These are phyloP conservation scores for Forsythia viridissima DNA, from an alignment of 257 asterid genomes.

Conservation along the genomic window DNA sequence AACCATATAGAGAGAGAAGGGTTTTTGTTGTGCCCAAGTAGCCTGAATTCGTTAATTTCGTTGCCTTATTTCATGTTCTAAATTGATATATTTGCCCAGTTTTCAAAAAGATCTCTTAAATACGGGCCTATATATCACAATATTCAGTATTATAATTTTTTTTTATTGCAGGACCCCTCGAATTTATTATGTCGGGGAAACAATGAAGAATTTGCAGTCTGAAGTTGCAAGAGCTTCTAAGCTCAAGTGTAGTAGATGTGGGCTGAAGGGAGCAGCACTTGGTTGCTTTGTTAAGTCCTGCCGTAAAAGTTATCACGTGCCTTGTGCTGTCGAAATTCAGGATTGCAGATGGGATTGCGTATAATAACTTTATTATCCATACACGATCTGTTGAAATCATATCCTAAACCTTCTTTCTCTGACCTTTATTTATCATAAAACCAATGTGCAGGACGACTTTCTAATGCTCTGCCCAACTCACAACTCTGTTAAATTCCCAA, in stretches of 20 bases:
- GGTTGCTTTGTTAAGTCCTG: slow-evolving; percentile 88
- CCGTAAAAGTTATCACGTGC: slow-evolving; percentile 77
- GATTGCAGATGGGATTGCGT: slow-evolving; percentile 93
- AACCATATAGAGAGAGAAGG: neutral
- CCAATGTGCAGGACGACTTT: slow-evolving; percentile 57
- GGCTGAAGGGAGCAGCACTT: slow-evolving; percentile 91
- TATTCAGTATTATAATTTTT: neutral
- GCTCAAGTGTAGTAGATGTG: slow-evolving; percentile 90
- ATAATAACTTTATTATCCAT: slow-evolving; percentile 22
- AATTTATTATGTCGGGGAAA: slow-evolving; percentile 67
- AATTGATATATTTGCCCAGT: neutral
- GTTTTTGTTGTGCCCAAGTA: neutral
- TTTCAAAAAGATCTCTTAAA: no score
- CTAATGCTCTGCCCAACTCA: slow-evolving; percentile 83
- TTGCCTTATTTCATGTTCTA: neutral
- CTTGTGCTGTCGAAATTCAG: slow-evolving; percentile 67
- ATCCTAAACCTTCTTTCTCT: neutral
- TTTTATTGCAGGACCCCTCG: slow-evolving; percentile 70
- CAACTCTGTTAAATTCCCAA: slow-evolving; percentile 64
- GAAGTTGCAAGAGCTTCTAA: slow-evolving; percentile 85
- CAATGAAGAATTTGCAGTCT: slow-evolving; percentile 67
- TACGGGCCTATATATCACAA: neutral
- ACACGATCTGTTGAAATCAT: neutral
- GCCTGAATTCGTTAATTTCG: neutral
- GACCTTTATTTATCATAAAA: neutral